Evolutionary conservation across 1,284 basidiomycete genomes (phyloP), one percentile per base, ranked within the genome.

Genomic region (Lentinus polychrous): DNA sequence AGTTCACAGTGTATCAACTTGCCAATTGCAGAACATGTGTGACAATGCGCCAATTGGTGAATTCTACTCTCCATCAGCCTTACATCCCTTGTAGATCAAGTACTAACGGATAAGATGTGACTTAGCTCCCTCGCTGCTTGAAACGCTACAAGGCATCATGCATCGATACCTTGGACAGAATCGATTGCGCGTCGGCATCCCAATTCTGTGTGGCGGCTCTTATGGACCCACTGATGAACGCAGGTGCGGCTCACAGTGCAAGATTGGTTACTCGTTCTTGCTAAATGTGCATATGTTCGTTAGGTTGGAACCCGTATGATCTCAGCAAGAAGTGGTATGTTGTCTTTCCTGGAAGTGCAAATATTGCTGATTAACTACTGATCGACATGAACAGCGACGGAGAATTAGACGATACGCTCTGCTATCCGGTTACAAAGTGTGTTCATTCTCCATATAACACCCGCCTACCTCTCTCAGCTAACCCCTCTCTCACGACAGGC

Each of bases 151-250:
- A 60, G 39, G 57, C 58, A 31, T 49, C 55, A 2, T 70, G 67
- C 49, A 48, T 58, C 33, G 61, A 67, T 24, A 56, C 48, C n/a
- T 60, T 58, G 46, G 74, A 77, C 52, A 56, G 56, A 14, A 70
- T 72, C 23, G 60, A 63, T 32, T 77, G 75, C 52, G 43, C 51
- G 2, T 68, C 70, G 3, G 73, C 74, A 1, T 22, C 56, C 4
- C 42, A 43, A 1, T 75, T 73, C 59, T 76, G 75, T 57, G 5
- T 27, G 1, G 43, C 24, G 0, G 56, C 57, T 15, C 47, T 63
- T 33, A 27, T 32, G 1, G 39, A 7, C 0, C 56, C 59, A 10
- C 61, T 58, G 43, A 11, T 39, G 15, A 31, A 17, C 3, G 36
- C 49, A 6, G 54, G 54, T 46, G n/a, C 14, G 49, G 40, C n/a